Base-by-base conservation (phyloP, 257 asterid genomes). In the Leptodermis oblonga region DNA sequence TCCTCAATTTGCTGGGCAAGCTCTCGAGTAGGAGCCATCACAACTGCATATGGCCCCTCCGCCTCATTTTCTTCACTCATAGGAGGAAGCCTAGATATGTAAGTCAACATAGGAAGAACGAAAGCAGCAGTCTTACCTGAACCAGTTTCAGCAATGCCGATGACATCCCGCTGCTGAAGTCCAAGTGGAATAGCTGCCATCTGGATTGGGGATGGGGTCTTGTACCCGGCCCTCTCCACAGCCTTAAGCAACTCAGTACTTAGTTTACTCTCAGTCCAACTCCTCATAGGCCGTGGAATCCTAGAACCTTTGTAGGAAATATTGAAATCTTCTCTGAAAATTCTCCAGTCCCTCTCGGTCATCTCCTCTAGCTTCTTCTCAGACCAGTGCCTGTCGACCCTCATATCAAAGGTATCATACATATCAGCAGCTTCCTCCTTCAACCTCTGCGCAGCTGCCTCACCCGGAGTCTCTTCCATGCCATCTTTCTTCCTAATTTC, bases 291-390 rank as follows among this genome's bases (percentile, higher is more conserved):
- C 3, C 77, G 77, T 43, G 81, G 81, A 62, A 77, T 77, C 41
- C 68, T 77, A 1, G 81, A 77, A 51, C 81, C 81, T 64, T 72
- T 77, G 7, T 72, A 77, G 7, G 81, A 77, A 52, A 77, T 72
- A 52, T 72, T 72, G 67, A 72, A 72, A 68, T 78, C 82, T 55
- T 78, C 82, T 69, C 76, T 70, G 58, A 78, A 78, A 56, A 78
- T 78, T 45, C 82, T 69, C 82, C 82, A 78, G 46, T 78, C 82
- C 45, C 82, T 74, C 75, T 78, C 82, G 42, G 76, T 65, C 82
- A 78, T 78, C 43, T 78, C 79, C 65, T 78, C 76, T 7, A 74
- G 71, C 56, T 70, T 78, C 74, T 74, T 78, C 33, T 78, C 76
- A 3, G 79, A 56, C 82, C 82, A 78, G n/a, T 78, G 82, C 12